Evolutionary conservation across 2,329 filamentous ascomycete species (phyloP).

Genomic region (Neofusicoccum ribis): DNA sequence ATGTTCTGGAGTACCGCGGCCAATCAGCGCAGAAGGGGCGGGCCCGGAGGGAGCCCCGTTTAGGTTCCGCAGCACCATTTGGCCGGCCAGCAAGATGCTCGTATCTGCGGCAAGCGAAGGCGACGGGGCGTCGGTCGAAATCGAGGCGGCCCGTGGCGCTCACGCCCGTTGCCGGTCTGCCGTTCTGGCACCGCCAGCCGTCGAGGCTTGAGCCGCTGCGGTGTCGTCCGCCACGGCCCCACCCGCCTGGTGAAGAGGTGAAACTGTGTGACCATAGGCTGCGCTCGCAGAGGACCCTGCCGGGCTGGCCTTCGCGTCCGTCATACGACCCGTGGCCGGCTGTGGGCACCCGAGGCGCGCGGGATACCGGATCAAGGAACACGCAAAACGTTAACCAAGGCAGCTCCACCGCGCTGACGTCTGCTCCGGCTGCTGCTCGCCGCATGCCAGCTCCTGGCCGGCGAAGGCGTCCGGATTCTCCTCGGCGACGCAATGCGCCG

Average conservation of each 20-base stretch:
- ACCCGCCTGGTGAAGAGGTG: background rate
- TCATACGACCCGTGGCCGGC: background rate
- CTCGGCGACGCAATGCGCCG: constrained; percentile 31
- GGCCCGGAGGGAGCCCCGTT: constrained; percentile 12
- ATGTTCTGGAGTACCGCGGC: background rate
- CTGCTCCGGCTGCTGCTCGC: constrained; percentile 21
- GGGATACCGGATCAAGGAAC: background rate
- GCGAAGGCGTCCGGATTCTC: constrained; percentile 28
- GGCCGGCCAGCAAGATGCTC: constrained; percentile 7
- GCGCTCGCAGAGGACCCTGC: background rate
- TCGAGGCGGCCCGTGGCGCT: background rate
- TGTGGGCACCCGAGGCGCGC: background rate
- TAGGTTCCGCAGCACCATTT: constrained; percentile 10
- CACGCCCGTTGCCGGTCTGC: constrained; percentile 5
- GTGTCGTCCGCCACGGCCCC: too few species aligned
- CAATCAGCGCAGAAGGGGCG: constrained; percentile 4
- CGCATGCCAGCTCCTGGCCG: constrained; percentile 25
- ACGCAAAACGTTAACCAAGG: background rate
- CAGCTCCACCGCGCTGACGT: background rate
- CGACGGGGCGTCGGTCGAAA: constrained; percentile 5
- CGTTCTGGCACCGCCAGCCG: background rate
- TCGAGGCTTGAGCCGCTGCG: background rate
- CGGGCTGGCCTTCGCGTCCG: background rate
- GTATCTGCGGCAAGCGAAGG: constrained; percentile 11
- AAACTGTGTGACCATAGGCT: background rate